Evolutionary conservation across 495 filamentous ascomycete genomes (phyloP), one percentile per base, ranked within the genome.

Genomic region (Penicillium bialowiezense): DNA sequence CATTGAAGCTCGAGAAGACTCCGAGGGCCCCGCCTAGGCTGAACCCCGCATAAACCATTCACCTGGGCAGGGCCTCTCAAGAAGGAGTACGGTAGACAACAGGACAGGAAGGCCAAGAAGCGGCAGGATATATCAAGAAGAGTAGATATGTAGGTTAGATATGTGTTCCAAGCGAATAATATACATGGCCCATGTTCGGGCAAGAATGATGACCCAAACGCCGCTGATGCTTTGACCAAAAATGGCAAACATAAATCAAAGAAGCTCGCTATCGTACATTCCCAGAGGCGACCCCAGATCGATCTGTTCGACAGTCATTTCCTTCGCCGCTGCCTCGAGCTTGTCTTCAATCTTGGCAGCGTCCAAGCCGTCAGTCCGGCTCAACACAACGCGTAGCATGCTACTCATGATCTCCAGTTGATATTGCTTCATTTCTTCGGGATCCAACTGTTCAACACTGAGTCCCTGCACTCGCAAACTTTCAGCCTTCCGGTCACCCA

Each of bases 231-330:
- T 39, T 29, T 39, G 6, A 9, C 34, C 15, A 46, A 24, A n/a
- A 36, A 8, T 24, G 41, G n/a, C 31, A 14, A 31, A 36, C 26
- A 5, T 14, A 7, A 35, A 34, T 39, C 57, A 64, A 24, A 61
- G 50, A 29, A 70, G 54, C 48, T 68, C 59, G 51, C 58, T 62
- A 42, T 64, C 64, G 36, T 64, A 60, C 13, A 65, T 62, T 0
- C 56, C 58, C 19, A 68, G 32, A 14, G 63, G 53, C 24, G 56
- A 51, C 3, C 64, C 70, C 18, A 76, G 51, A 37, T 67, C 51
- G 24, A 75, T 51, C 6, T 56, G 65, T 8, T 46, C 37, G 13
- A 79, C 73, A 6, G 77, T 75, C 82, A 86, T 84, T 48, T 83
- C 78, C 38, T 48, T 44, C 13, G 80, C 79, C 17, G 76, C 77